Percentiles rank a stretch among this genome's conserved stretches.
Evolutionary conservation across 768 basidiomycete genomes (phyloP).

Genomic region (Trichaptum fuscoviolaceum): DNA sequence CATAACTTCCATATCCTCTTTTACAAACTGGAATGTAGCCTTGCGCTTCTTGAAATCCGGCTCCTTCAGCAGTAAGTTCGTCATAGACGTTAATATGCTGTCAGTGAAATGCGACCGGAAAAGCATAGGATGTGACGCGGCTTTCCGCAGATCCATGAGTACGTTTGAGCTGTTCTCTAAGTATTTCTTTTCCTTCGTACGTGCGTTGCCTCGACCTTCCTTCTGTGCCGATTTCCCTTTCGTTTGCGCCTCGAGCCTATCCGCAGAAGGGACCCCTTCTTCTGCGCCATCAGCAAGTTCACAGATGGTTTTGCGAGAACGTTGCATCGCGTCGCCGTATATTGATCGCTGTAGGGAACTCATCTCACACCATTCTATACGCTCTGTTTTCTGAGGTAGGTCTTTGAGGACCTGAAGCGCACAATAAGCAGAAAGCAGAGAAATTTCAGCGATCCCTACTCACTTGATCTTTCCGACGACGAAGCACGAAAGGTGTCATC

Average conservation of each 20-base stretch:
- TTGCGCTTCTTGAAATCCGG: constrained; percentile 85
- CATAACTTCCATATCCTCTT: constrained; percentile 98
- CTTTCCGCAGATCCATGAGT: constrained; percentile 96
- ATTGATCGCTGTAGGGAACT: constrained; percentile 74
- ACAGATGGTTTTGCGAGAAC: constrained; percentile 76
- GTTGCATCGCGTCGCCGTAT: constrained; percentile 80
- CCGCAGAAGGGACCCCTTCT: constrained; percentile 22
- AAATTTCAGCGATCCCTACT: constrained; percentile 13
- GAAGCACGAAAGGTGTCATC: constrained; percentile 98
- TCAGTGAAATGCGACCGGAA: constrained; percentile 86
- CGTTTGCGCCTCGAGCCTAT: constrained; percentile 21
- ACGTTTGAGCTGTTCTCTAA: constrained; percentile 87
- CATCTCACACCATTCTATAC: constrained; percentile 95
- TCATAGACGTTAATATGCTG: constrained; percentile 62
- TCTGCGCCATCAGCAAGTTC: constrained; percentile 36
- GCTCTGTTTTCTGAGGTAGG: constrained; percentile 87
- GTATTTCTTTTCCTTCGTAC: constrained; percentile 61
- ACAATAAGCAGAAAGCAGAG: not conserved
- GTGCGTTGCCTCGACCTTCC: constrained; percentile 37
- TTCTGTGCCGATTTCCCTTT: constrained; percentile 32
- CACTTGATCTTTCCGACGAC: constrained; percentile 94
- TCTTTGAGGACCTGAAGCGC: constrained; percentile 75
- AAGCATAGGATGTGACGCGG: constrained; percentile 93
- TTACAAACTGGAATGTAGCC: constrained; percentile 76
- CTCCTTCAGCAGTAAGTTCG: constrained; percentile 83